These are phyloP conservation scores for Pyrus communis DNA, from an alignment of 306 rosid species.

Conservation along the genomic window DNA sequence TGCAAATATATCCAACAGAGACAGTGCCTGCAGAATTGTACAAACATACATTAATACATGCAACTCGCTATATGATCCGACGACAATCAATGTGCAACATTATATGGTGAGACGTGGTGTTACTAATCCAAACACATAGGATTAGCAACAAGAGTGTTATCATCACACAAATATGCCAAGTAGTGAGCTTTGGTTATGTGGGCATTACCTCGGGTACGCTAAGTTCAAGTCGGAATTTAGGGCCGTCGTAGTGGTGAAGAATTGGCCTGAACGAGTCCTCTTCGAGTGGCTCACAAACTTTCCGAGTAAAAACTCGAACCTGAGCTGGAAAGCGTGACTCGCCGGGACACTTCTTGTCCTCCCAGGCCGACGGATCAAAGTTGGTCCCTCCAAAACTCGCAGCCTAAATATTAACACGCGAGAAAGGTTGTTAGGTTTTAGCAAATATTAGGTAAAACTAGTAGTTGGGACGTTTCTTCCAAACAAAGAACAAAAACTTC, in stretches of 20 bases:
- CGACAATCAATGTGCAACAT: neutral
- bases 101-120: too few relatives aligned
- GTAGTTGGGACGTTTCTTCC: neutral
- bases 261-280: slow-evolving; percentile 95
- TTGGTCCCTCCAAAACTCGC: slow-evolving; percentile 89
- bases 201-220: slow-evolving; percentile 65
- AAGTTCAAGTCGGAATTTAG: slow-evolving; percentile 85
- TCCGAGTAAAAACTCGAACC: slow-evolving; percentile 76
- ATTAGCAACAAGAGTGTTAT: neutral
- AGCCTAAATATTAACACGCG: slow-evolving; percentile 38
- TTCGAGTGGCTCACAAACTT: slow-evolving; percentile 74
- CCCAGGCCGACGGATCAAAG: slow-evolving; percentile 95
- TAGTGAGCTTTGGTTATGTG: neutral
- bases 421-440: neutral
- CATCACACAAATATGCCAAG: neutral
- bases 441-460: neutral
- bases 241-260: slow-evolving; percentile 94
- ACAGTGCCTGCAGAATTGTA: slow-evolving; percentile 54
- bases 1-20: slow-evolving; percentile 78
- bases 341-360: slow-evolving; percentile 77
- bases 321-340: slow-evolving; percentile 99
- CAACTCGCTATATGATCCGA: neutral
- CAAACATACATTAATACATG: neutral
- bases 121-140: neutral
- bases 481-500: neutral